phyloP scores from a whole-genome alignment of 768 basidiomycete genomes.

The Suillus alpinus region DNA sequence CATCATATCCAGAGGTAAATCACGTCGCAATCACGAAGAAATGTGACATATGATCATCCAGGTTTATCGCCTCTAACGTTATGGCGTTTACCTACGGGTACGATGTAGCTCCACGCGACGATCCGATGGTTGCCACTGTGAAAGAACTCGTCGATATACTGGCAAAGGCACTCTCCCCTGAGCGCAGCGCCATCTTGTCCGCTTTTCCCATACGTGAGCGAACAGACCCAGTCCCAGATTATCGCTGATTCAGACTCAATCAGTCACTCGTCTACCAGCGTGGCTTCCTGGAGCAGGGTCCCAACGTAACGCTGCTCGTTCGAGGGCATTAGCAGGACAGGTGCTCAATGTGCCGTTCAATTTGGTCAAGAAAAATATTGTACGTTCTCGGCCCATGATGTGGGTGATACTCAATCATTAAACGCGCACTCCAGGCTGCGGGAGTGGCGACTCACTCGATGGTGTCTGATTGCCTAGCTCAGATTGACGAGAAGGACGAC shows the following conservation, averaged over 20 bases:
- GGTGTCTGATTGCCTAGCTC: constrained; percentile 22
- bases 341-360: constrained; percentile 24
- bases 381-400: constrained; percentile 7
- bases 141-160: constrained; percentile 18
- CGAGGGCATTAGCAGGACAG: constrained; percentile 13
- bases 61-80: constrained; percentile 24
- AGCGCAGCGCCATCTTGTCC: constrained; percentile 15
- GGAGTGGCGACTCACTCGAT: constrained; percentile 22
- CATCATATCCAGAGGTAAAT: constrained; percentile 20
- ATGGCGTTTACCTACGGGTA: constrained; percentile 27
- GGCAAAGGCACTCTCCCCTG: constrained; percentile 18
- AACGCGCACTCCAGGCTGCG: constrained; percentile 2
- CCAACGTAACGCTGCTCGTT: constrained; percentile 16
- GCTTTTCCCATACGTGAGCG: constrained; percentile 24
- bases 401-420: neutral
- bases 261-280: constrained; percentile 20
- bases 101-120: constrained; percentile 14
- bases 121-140: constrained; percentile 20
- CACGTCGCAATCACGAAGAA: neutral
- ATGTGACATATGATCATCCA: neutral
- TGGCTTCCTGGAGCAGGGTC: constrained; percentile 24
- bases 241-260: neutral
- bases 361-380: constrained; percentile 23
- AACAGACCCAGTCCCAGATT: neutral
- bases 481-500: constrained; percentile 17